Evolutionary conservation across 495 filamentous ascomycete genomes (phyloP).

Genomic region (Aspergillus homomorphus): DNA sequence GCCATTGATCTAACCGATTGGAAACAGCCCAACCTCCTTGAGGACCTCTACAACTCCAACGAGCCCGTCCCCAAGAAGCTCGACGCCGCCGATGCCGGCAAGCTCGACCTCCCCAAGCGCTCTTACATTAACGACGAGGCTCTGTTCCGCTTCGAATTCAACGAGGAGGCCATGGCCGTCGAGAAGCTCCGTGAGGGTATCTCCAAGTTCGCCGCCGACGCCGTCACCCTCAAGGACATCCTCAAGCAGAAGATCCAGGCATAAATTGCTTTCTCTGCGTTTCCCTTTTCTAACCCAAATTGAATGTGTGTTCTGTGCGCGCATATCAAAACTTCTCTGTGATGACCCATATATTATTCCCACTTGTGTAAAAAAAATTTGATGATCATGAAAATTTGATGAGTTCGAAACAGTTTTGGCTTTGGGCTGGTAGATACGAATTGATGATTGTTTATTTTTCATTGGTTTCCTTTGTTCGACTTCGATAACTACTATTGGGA

Average conservation of each 20-base stretch:
- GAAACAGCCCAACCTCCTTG: constrained; percentile 78
- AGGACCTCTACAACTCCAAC: constrained; percentile 82
- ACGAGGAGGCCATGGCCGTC: constrained; percentile 97
- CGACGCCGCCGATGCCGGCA: constrained; percentile 58
- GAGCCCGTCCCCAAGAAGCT: constrained; percentile 90
- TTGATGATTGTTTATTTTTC: constrained; percentile 14
- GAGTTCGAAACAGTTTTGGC: constrained; percentile 15
- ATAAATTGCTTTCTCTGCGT: constrained; percentile 27
- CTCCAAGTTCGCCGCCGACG: constrained; percentile 97
- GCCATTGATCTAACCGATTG: neutral
- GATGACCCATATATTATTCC: constrained; percentile 11
- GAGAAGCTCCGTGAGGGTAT: constrained; percentile 99
- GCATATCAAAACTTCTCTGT: neutral
- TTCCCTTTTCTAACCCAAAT: constrained; percentile 3
- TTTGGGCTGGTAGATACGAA: constrained; percentile 36
- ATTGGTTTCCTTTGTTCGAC: neutral
- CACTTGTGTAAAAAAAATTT: constrained; percentile 24
- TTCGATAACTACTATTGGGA: too few relatives aligned
- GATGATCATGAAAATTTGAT: constrained; percentile 18
- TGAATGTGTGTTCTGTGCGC: neutral
- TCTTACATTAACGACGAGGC: constrained; percentile 87
- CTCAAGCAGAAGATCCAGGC: constrained; percentile 79
- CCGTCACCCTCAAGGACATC: constrained; percentile 87
- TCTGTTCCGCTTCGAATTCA: constrained; percentile 96
- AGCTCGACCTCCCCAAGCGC: constrained; percentile 79